Base-by-base conservation (phyloP, 1,284 basidiomycete genomes). In the Cystobasidiaceae sp. region DNA sequence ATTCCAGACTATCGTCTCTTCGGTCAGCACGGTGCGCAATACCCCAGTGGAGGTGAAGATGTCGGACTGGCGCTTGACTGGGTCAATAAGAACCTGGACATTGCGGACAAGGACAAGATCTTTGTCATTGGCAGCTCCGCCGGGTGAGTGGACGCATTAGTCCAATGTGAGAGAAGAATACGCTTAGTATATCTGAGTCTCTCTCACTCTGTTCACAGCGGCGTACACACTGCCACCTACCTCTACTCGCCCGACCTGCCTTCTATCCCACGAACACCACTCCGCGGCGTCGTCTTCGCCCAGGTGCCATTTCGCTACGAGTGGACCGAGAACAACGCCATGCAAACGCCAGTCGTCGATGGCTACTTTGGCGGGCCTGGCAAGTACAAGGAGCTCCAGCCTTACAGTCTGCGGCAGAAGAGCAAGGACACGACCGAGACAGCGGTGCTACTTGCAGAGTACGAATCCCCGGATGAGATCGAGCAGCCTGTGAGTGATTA, bases 1-100 rank as follows among this genome's bases (percentile, higher is more conserved):
- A 21, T 62, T 9, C 48, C 49, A 34, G 60, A 62, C 34, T 62
- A 62, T 33, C 25, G 60, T 19, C 50, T 62, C n/a, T 49, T 27
- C 28, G 28, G 27, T 13, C 7, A 37, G 4, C 60, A 62, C 37
- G 39, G 34, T 45, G 60, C 60, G 4, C 21, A n/a, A 4, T 62
- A 25, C 39, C 60, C 60, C 28, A 52, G 34, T 25, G 60, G 60
- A 54, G 60, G 49, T 28, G 60, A 62, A 25, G 60, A 62, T 45
- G 30, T 62, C 25, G 48, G 23, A 15, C 41, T 62, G 15, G 39
- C 60, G 13, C 19, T 62, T 37, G 48, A 62, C 15, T 62, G 60
- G 60, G 27, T 62, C 27, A 50, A 43, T 25, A 52, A 45, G 39
- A 62, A 62, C 21, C 19, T 62, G 13, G 33, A 39, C 25, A 32